Conservation (phyloP, 495 filamentous ascomycete genomes). For the Xylaria longipes region DNA sequence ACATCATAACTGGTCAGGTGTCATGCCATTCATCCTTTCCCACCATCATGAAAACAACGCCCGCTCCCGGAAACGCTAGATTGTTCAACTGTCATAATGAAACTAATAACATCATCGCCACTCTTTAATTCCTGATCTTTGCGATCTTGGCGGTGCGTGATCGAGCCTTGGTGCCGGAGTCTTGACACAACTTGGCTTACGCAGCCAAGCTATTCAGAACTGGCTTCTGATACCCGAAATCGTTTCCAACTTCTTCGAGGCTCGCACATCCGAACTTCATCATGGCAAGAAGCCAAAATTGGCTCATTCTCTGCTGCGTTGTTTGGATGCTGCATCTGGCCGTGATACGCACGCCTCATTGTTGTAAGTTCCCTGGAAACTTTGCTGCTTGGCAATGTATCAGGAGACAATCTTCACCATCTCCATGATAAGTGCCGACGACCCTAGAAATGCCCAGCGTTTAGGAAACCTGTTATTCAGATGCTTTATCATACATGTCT, state of each 20-base stretch:
- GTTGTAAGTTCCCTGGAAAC: not conserved
- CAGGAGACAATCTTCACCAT: not conserved
- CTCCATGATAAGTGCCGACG: not conserved
- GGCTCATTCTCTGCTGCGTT: not conserved
- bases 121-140: not conserved
- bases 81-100: not conserved
- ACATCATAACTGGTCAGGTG: not conserved
- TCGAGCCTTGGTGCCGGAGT: not conserved
- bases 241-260: constrained; percentile 21
- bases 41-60: not conserved
- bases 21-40: not conserved
- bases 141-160: constrained; percentile 29
- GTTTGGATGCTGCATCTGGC: not conserved
- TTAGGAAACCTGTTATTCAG: not conserved
- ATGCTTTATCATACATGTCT: not conserved
- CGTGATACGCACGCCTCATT: not conserved
- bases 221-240: constrained; percentile 33
- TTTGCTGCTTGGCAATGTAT: constrained; percentile 1
- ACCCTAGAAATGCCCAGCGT: not conserved
- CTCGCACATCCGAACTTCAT: not conserved
- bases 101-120: not conserved
- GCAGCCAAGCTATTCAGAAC: constrained; percentile 36
- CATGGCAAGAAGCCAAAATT: not conserved
- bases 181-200: constrained; percentile 36
- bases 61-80: not conserved